Conservation (phyloP, 805 yeast genomes). For the Millerago galiae region DNA sequence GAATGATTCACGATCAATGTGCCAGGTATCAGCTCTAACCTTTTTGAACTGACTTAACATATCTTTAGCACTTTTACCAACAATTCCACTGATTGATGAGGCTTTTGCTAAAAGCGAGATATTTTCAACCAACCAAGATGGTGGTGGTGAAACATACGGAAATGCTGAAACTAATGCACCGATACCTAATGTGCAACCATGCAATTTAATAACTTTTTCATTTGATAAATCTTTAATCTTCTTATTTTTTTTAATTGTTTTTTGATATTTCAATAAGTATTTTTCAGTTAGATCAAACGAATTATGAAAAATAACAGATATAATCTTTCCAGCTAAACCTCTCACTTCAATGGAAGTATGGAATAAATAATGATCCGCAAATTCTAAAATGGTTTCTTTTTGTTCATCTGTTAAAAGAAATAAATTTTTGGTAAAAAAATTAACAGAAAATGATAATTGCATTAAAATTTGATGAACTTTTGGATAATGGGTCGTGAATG, state of each 20-base stretch:
- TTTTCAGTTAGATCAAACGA: constrained; percentile 31
- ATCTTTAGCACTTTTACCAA: constrained; percentile 80
- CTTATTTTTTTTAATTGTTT: constrained; percentile 22
- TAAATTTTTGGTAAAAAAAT: constrained; percentile 63
- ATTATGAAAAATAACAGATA: constrained; percentile 74
- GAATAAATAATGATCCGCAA: constrained; percentile 47
- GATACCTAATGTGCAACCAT: constrained; percentile 83
- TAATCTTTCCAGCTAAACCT: constrained; percentile 60
- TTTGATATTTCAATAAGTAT: constrained; percentile 29
- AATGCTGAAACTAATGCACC: constrained; percentile 87
- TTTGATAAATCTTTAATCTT: constrained; percentile 29
- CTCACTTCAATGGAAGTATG: constrained; percentile 70
- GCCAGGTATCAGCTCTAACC: constrained; percentile 95
- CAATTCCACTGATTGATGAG: constrained; percentile 68
- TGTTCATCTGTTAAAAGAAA: constrained; percentile 44
- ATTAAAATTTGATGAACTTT: constrained; percentile 59
- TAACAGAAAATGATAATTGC: constrained; percentile 63
- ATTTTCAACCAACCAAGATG: constrained; percentile 77
- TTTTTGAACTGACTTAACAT: constrained; percentile 80
- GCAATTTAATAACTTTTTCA: constrained; percentile 46
- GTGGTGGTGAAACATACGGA: constrained; percentile 88
- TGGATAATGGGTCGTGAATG: constrained; percentile 32
- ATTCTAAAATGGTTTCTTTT: constrained; percentile 41
- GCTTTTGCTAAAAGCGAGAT: constrained; percentile 64
- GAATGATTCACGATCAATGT: constrained; percentile 72